Conservation (phyloP, 2,329 filamentous ascomycete species). For the Decorospora gaudefroyi region DNA sequence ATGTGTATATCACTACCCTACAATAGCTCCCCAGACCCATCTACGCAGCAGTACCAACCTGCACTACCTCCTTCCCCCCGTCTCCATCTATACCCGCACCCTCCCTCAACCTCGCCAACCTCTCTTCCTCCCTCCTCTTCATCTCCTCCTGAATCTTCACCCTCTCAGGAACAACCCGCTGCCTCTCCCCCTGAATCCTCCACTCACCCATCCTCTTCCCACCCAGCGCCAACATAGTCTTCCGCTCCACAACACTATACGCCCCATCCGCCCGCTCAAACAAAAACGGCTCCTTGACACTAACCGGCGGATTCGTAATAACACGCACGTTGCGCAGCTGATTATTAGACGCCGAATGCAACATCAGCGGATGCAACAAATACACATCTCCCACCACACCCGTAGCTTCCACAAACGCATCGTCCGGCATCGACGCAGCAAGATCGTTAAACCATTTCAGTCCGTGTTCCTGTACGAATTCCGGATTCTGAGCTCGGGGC, state of each 20-base stretch:
- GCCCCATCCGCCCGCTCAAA: slow-evolving; percentile 57
- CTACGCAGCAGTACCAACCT: slow-evolving; percentile 7
- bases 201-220: slow-evolving; percentile 57
- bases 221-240: slow-evolving; percentile 58
- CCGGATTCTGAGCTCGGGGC: slow-evolving; percentile 55
- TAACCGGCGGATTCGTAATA: slow-evolving; percentile 62
- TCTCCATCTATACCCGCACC: slow-evolving; percentile 17
- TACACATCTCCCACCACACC: slow-evolving; percentile 62
- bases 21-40: no score
- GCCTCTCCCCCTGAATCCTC: slow-evolving; percentile 57
- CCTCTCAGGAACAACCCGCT: slow-evolving; percentile 57
- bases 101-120: slow-evolving; percentile 47
- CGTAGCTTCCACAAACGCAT: slow-evolving; percentile 59
- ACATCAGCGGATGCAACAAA: slow-evolving; percentile 64
- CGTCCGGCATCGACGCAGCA: slow-evolving; percentile 40
- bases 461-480: slow-evolving; percentile 51
- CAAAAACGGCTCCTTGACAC: slow-evolving; percentile 57
- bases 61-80: slow-evolving; percentile 1
- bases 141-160: slow-evolving; percentile 56
- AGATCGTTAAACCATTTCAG: slow-evolving; percentile 54
- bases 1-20: no score
- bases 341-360: slow-evolving; percentile 61
- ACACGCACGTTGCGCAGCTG: slow-evolving; percentile 54
- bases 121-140: slow-evolving; percentile 55
- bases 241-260: slow-evolving; percentile 62